phyloP scores from a whole-genome alignment of 495 filamentous ascomycete species.

The Podospora pseudocomata region DNA sequence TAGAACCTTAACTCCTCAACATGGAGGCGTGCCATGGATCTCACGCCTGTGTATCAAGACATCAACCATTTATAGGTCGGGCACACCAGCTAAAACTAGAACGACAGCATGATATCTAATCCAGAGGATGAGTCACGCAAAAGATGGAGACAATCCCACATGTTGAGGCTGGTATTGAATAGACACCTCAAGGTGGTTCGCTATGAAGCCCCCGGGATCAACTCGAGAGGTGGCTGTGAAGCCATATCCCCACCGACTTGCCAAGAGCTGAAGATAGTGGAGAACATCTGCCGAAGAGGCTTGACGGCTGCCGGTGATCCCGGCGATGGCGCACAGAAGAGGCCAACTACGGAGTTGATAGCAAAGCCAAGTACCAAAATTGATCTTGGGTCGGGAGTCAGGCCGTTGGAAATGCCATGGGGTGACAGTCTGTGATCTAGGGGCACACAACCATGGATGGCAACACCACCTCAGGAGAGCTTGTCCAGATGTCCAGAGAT shows the following conservation, averaged over 20 bases:
- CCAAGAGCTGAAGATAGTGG: background rate
- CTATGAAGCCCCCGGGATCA: background rate
- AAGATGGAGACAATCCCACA: too few relatives aligned
- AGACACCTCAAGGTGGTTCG: background rate
- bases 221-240: background rate
- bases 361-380: background rate
- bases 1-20: too few relatives aligned
- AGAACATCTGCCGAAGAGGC: background rate
- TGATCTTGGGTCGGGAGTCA: background rate
- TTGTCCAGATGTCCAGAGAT: background rate
- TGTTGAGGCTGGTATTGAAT: too few relatives aligned
- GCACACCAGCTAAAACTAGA: too few relatives aligned
- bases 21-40: too few relatives aligned
- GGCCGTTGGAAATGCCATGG: background rate
- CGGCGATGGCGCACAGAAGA: background rate
- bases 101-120: too few relatives aligned
- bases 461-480: background rate
- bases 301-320: background rate
- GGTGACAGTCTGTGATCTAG: background rate
- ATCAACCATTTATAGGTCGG: too few relatives aligned
- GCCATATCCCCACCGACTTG: background rate
- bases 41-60: too few relatives aligned
- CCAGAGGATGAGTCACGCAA: too few relatives aligned
- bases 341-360: background rate
- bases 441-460: background rate